Evolutionary conservation across 495 filamentous ascomycete species (phyloP).

Genomic region (Astrothelium subdiscretum): DNA sequence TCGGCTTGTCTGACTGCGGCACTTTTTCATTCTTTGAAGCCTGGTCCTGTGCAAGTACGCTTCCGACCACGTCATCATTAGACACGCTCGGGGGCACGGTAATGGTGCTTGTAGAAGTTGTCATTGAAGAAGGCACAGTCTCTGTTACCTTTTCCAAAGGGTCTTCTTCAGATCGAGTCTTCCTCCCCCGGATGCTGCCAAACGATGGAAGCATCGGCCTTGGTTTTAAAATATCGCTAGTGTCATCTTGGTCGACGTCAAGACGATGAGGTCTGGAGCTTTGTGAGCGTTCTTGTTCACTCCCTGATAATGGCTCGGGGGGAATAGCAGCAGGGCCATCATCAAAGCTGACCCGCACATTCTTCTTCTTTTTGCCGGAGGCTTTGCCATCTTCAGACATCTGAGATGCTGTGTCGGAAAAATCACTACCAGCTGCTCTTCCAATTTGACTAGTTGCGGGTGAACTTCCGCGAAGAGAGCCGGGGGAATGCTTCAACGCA

Average conservation of each 20-base stretch:
- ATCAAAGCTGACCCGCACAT: conserved; percentile 76
- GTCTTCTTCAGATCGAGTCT: conserved; percentile 10
- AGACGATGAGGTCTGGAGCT: not conserved
- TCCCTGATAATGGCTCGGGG: not conserved
- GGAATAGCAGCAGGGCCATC: conserved; percentile 17
- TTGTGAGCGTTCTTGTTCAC: not conserved
- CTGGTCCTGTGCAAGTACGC: conserved; percentile 44
- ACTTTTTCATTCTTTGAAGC: conserved; percentile 23
- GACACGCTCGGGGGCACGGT: conserved; percentile 33
- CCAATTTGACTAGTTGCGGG: conserved; percentile 14
- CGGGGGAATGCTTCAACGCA: conserved; percentile 60
- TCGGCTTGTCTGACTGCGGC: conserved; percentile 26
- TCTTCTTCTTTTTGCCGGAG: conserved; percentile 47
- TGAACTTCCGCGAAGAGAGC: conserved; percentile 17
- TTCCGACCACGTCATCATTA: conserved; percentile 53
- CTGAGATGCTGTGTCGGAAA: conserved; percentile 47
- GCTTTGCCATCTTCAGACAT: conserved; percentile 47
- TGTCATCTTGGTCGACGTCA: conserved; percentile 36
- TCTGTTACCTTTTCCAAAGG: conserved; percentile 30
- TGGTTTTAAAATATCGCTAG: conserved; percentile 58
- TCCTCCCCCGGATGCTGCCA: conserved; percentile 49
- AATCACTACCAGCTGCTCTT: conserved; percentile 42
- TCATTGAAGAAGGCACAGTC: conserved; percentile 21
- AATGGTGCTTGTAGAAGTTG: conserved; percentile 18
- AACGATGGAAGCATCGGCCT: conserved; percentile 71